Base-by-base conservation (phyloP, 2,329 filamentous ascomycete genomes). In the Fusarium luffae region DNA sequence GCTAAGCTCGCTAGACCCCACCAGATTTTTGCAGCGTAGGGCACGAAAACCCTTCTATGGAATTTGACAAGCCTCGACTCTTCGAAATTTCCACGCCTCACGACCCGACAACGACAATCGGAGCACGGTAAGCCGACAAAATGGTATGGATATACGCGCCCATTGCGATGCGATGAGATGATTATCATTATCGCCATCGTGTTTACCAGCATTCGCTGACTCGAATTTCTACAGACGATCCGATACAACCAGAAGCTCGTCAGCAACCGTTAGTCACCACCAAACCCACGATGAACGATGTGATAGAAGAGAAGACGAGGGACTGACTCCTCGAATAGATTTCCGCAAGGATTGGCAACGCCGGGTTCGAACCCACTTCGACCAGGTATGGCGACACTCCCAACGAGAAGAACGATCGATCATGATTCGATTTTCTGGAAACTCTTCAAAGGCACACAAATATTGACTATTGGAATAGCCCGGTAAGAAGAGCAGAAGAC, bases 331-430 rank as follows among this genome's bases (percentile, higher is more conserved):
- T 69, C 54, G 59, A 59, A 76, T 81, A 96, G 93, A 98, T 84
- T 97, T 97, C 93, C 94, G 93, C 88, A 98, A 97, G 93, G 94
- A 99, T 90, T 99, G 96, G 96, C 94, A 98, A 87, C 93, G 94
- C 88, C 93, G 94, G 87, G 96, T 99, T 83, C 93, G 94, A 87
- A 93, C 93, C 86, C 96, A 99, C 90, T 99, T 99, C 88, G 94
- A 99, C 89, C 96, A 98, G 94, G 95, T 97, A 95, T 86, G 82
- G 71, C 72, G 71, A 63, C 55, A 54, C 47, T 27, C 59, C 58
- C 58, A 57, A 70, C 54, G 54, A 62, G 48, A 70, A 50, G 44
- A 61, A 23, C 57, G 49, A 54, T 67, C 54, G 49, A 54, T 68
- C 54, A 54, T 49, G 59, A 72, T 54, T 65, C 51, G 63, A 54